Evolutionary conservation across 192 early-diverging fungal species (phyloP), one percentile per base, ranked within the genome.

Genomic region (Ramicandelaber brevisporus): DNA sequence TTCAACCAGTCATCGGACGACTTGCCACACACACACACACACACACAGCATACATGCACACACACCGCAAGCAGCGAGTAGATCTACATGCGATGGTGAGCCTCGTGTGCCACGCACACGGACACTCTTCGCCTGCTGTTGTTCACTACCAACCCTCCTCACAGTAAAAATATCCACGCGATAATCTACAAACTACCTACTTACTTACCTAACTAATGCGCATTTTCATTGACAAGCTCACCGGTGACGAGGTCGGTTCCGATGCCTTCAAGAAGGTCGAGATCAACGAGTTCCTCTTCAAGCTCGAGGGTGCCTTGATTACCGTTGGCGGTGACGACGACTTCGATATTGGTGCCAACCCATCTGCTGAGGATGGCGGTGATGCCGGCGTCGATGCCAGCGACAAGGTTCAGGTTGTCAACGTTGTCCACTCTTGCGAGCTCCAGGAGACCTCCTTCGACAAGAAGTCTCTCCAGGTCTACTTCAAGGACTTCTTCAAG

Each of bases 401-500:
- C 34, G 68, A 70, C 26, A 44, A 46, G 29, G 40, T 37, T 12
- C 4, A 53, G 34, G 50, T 54, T 20, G 79, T 83, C 50, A 75
- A 92, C 49, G 62, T 92, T 17, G 63, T 82, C 31, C 47, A 85
- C 61, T 65, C 75, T 16, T 61, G 67, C 48, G 73, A 78, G 57
- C 65, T 87, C 27, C 44, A 45, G 36, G 26, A 37, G 28, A 84
- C 77, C 44, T 28, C 20, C 12, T 92, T 92, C 42, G 81, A 81
- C 57, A 92, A 92, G 68, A 84, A 87, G 73, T 57, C 61, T 17
- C 87, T 73, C 65, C 70, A 65, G 60, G 44, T 53, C 50, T 86
- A 92, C 62, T 68, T 87, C 48, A 87, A 92, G 72, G 75, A 70
- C 33, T 92, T 87, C 71, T 59, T 92, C 62, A 87, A 87, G 79